Base-by-base conservation (phyloP, 192 early-diverging fungal genomes). In the Backusella psychrophila region DNA sequence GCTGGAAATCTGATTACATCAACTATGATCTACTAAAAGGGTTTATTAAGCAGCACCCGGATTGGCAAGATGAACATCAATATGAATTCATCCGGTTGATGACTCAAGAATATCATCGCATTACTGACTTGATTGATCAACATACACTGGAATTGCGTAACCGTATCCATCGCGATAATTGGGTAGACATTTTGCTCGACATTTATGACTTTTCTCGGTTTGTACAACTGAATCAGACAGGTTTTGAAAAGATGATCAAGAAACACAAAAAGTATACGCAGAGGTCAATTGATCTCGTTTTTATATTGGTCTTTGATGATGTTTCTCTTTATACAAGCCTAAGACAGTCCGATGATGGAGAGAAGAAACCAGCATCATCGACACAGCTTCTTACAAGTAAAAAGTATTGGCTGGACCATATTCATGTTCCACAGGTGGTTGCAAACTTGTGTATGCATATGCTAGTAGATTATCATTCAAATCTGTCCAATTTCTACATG, bases 241-340 rank as follows among this genome's bases (percentile, higher is more conserved):
- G 92, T 19, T 93, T 94, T 73, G 85, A 89, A 72, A 92, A 97
- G 89, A 97, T 98, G 77, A 84, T 98, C 74, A 99, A 99, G 82
- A 99, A 99, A 83, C 97, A 99, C 80, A 95, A 99, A 82, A 95
- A 95, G 80, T 92, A 93, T 80, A 93, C 95, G 23, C 23, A 29
- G 9, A 63, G 56, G 12, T 26, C 21, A 1, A 14, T 63, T 11
- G 23, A 63, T 4, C 56, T 63, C 9, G 56, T 63, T 14, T 63
- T 63, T 31, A 63, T 29, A 11, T 63, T 63, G 56, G 56, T 63
- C 3, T 63, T 63, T 63, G 56, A 63, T 26, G 56, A 63, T 63
- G 26, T 63, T 0, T 11, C 56, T 0, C 56, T 63, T 3, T 63
- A 63, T 63, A 63, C 56, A 12, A 63, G 26, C 8, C 26, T 63